Percentiles rank a stretch among this genome's conserved stretches.
Evolutionary conservation across 75 land plant species (phyloP).

Genomic region (Gnetum montanum): DNA sequence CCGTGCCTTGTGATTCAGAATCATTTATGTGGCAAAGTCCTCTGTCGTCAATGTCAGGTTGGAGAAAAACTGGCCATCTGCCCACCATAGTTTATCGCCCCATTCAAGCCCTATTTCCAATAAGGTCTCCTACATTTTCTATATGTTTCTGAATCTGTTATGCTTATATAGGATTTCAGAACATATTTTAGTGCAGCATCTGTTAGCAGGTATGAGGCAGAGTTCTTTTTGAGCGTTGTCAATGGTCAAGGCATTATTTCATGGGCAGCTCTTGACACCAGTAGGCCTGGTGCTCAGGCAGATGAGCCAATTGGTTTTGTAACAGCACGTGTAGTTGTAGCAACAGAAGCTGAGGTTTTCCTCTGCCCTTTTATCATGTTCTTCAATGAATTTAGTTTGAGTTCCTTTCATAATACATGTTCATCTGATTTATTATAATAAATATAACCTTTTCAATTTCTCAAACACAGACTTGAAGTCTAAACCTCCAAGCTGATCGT

Average conservation of each 20-base stretch:
- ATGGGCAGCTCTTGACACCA: slow-evolving; percentile 93
- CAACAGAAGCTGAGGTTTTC: slow-evolving; percentile 87
- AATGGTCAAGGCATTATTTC: slow-evolving; percentile 82
- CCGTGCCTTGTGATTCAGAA: slow-evolving; percentile 5
- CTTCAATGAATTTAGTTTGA: too few relatives aligned
- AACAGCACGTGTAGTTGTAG: slow-evolving; percentile 66
- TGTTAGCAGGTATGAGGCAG: slow-evolving; percentile 77
- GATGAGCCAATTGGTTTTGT: slow-evolving; percentile 92
- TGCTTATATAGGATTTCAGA: background rate
- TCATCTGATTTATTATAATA: too few relatives aligned
- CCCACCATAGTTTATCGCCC: slow-evolving; percentile 71
- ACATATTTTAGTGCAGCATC: background rate
- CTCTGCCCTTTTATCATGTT: too few relatives aligned
- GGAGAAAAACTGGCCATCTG: slow-evolving; percentile 15
- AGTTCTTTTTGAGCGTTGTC: slow-evolving; percentile 88
- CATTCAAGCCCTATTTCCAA: slow-evolving; percentile 75
- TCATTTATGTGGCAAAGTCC: background rate
- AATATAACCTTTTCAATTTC: too few relatives aligned
- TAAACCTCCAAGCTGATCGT: too few relatives aligned
- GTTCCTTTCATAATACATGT: too few relatives aligned
- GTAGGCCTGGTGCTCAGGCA: slow-evolving; percentile 44
- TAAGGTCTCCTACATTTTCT: too few relatives aligned
- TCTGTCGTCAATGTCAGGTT: slow-evolving; percentile 23
- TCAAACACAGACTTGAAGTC: too few relatives aligned
- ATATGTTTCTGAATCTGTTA: too few relatives aligned